Base-by-base conservation (phyloP, 2,329 filamentous ascomycete genomes). In the Colletotrichum sansevieriae region DNA sequence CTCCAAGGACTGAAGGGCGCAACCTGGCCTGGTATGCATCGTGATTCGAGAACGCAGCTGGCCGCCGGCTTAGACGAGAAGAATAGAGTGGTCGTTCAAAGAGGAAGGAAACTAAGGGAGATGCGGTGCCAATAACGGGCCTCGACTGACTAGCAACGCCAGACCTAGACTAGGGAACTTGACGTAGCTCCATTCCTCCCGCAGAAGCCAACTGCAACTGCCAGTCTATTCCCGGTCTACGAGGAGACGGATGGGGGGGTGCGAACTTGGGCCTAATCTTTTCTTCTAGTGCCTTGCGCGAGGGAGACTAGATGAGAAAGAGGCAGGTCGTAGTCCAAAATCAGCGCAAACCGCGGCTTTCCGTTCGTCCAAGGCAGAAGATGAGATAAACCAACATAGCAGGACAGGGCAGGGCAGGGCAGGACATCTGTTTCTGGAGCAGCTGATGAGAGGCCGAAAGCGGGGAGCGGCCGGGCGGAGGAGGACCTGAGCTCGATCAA, bases 231-330 rank as follows among this genome's bases (percentile, higher is more conserved):
- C 43, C 44, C 37, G 64, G 59, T 25, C 35, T 54, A 8, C 7
- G 29, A 29, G 49, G 25, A 22, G 25, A 18, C 25, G 49, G 29
- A 37, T 29, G 47, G 4, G 25, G 47, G 51, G n/a, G 58, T 18
- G 60, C 33, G 33, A 65, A 62, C 37, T 68, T 52, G 57, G 63
- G 39, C 12, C 49, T 61, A 61, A 61, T 62, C 49, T 52, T 54
- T 64, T 69, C 33, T 55, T 61, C 49, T 44, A 57, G 33, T 43
- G 35, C 49, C 7, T 43, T 29, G 29, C n/a, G 33, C 20, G 15
- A n/a, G 29, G 37, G 39, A 56, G 29, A 43, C 66, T 69, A 69
- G 62, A 51, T 61, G 56, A n/a, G 66, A 66, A 69, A 52, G 41
- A 69, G 66, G 47, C 49, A 69, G 66, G 66, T 69, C 66, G 47